Percentiles rank a stretch among this genome's conserved stretches.
Conservation (phyloP, 2,329 filamentous ascomycete species). For the Annulohypoxylon truncatum region DNA sequence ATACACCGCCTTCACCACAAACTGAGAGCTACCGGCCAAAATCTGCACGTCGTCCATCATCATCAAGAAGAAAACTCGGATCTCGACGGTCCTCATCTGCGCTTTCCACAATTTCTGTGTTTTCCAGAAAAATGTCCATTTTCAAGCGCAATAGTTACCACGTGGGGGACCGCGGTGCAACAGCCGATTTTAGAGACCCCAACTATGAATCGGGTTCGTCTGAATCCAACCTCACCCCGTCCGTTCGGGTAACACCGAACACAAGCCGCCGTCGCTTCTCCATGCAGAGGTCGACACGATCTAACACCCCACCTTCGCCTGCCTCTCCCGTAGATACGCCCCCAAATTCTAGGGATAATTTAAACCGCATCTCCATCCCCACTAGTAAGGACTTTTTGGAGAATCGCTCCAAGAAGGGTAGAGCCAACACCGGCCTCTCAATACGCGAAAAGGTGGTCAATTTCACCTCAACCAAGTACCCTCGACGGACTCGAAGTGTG, state of each 20-base stretch:
- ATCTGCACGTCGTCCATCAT: constrained; percentile 32
- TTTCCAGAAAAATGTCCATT: constrained; percentile 41
- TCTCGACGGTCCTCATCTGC: constrained; percentile 43
- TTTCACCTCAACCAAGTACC: constrained; percentile 52
- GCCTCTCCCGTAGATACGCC: constrained; percentile 46
- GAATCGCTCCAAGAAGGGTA: constrained; percentile 62
- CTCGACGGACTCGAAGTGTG: constrained; percentile 46
- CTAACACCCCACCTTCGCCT: constrained; percentile 52
- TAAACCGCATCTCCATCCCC: constrained; percentile 52
- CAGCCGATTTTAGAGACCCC: constrained; percentile 42
- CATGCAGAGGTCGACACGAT: constrained; percentile 49
- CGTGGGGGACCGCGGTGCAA: constrained; percentile 41
- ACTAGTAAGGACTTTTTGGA: constrained; percentile 58
- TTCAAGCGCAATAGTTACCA: constrained; percentile 47
- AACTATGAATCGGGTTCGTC: constrained; percentile 43
- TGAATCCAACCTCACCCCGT: constrained; percentile 41
- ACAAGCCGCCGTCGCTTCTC: constrained; percentile 49
- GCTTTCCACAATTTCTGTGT: constrained; percentile 39
- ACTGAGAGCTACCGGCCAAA: constrained; percentile 25
- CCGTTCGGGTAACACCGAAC: constrained; percentile 40
- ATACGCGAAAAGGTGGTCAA: constrained; percentile 63
- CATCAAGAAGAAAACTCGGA: constrained; percentile 33
- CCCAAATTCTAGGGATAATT: constrained; percentile 38
- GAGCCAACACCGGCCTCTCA: constrained; percentile 63
- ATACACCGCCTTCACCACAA: constrained; percentile 8